A percentile compares a stretch with the other conserved stretches of the same genome.
Conservation (phyloP, 306 rosid genomes). For the Cucumis hystrix region DNA sequence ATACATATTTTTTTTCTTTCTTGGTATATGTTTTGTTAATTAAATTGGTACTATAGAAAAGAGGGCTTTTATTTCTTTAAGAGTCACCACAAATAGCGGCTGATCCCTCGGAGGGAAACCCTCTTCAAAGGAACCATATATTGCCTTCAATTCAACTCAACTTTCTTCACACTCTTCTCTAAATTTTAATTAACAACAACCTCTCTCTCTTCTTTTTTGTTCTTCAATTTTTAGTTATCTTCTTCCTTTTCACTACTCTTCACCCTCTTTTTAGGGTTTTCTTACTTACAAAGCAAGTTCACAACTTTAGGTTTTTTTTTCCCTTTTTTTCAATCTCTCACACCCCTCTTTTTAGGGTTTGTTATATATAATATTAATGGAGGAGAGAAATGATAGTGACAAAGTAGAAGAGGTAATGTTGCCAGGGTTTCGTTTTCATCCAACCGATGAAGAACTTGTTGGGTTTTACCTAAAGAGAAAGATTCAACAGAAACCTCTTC, state of each 20-base stretch:
- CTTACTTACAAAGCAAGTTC: not conserved
- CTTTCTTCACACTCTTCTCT: not conserved
- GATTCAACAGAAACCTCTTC: slow-evolving; percentile 73
- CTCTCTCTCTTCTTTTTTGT: not conserved
- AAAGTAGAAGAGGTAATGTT: slow-evolving; percentile 67
- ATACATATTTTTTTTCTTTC: not conserved
- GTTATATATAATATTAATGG: not conserved
- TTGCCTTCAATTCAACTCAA: slow-evolving; percentile 14
- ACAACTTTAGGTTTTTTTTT: not conserved
- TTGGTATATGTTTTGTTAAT: not conserved
- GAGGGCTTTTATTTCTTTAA: slow-evolving; percentile 24
- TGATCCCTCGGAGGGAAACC: slow-evolving; percentile 78
- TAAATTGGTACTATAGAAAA: not conserved
- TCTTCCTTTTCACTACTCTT: not conserved
- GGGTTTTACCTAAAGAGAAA: slow-evolving; percentile 90
- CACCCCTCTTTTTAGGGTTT: not conserved
- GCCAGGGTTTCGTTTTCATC: slow-evolving; percentile 96
- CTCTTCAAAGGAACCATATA: slow-evolving; percentile 74
- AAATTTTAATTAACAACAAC: not conserved
- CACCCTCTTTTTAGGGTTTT: not conserved
- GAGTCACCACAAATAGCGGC: slow-evolving; percentile 87
- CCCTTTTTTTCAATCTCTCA: too few relatives aligned
- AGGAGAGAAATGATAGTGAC: slow-evolving; percentile 15
- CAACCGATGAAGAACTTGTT: slow-evolving; percentile 96
- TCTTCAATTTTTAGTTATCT: not conserved